These are phyloP conservation scores for Nicotiana sylvestris DNA, from an alignment of 257 asterid genomes.

Conservation along the genomic window DNA sequence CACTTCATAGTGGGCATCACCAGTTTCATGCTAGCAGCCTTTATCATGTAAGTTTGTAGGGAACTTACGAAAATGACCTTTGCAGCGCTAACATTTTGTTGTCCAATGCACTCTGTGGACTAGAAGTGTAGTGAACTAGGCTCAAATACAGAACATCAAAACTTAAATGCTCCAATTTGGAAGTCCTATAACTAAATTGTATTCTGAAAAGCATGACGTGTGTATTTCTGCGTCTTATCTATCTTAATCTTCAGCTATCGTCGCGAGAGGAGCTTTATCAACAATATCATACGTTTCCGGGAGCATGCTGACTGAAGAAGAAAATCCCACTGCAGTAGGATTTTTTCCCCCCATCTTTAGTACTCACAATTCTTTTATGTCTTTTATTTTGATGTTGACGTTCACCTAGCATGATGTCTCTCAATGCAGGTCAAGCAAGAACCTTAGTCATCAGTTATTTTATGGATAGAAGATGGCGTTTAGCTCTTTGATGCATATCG, in stretches of 20 bases:
- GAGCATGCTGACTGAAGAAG: constrained; percentile 68
- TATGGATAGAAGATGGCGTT: not conserved
- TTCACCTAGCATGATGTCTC: not conserved
- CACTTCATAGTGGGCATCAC: constrained; percentile 68
- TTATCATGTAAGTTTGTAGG: constrained; percentile 49
- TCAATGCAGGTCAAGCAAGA: not conserved
- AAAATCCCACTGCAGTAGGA: constrained; percentile 16
- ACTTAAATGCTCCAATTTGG: not conserved
- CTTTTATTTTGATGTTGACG: not conserved
- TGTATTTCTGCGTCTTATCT: not conserved
- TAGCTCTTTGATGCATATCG: not conserved
- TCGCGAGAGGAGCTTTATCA: constrained; percentile 66
- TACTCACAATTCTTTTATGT: not conserved
- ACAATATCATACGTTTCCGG: constrained; percentile 56
- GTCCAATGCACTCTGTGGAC: not conserved
- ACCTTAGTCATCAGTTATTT: not conserved
- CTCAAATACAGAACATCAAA: not conserved
- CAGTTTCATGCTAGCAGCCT: constrained; percentile 49
- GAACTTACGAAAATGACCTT: not conserved
- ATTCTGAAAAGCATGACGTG: not conserved
- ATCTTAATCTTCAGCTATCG: constrained; percentile 44
- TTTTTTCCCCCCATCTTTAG: constrained; percentile 14
- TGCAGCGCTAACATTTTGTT: not conserved
- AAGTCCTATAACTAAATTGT: not conserved
- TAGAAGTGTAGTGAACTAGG: not conserved